A percentile compares a stretch with the other conserved stretches of the same genome.
phyloP scores from a whole-genome alignment of 805 yeast genomes.

The Kazachstania viticola region DNA sequence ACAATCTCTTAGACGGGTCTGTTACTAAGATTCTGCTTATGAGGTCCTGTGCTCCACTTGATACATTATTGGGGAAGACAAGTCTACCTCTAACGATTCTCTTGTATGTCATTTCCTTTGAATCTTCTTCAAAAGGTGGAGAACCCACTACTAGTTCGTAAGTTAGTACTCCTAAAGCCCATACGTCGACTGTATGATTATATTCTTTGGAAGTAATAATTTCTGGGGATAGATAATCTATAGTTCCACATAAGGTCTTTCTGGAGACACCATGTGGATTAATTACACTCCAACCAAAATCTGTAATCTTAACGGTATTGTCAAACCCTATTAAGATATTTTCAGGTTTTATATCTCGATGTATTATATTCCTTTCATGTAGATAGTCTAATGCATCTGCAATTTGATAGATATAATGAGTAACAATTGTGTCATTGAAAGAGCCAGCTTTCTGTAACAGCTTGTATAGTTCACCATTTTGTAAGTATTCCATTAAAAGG shows the following conservation, averaged over 20 bases:
- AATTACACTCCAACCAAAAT: constrained; percentile 88
- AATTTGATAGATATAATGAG: constrained; percentile 72
- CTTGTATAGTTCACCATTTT: constrained; percentile 78
- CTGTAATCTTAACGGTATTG: constrained; percentile 73
- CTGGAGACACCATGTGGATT: constrained; percentile 49
- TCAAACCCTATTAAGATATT: constrained; percentile 70
- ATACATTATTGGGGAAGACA: constrained; percentile 57
- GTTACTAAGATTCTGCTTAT: constrained; percentile 52
- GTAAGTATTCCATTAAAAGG: constrained; percentile 71
- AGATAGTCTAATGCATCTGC: constrained; percentile 68
- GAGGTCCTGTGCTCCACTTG: constrained; percentile 66
- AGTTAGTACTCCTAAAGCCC: constrained; percentile 85
- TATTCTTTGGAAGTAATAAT: constrained; percentile 79
- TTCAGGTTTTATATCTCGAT: constrained; percentile 91
- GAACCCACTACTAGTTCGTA: constrained; percentile 79
- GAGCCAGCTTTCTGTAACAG: constrained; percentile 53
- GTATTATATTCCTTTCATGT: constrained; percentile 73
- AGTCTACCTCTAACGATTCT: constrained; percentile 72
- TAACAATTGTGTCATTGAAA: constrained; percentile 63
- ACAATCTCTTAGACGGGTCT: constrained; percentile 55
- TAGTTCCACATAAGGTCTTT: constrained; percentile 85
- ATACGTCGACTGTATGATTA: constrained; percentile 68
- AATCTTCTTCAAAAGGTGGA: constrained; percentile 86
- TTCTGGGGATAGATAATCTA: constrained; percentile 92
- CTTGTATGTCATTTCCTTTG: constrained; percentile 66